A percentile compares a stretch with the other conserved stretches of the same genome.
Conservation (phyloP, 2,329 filamentous ascomycete species). For the Sporothrix schenckii region DNA sequence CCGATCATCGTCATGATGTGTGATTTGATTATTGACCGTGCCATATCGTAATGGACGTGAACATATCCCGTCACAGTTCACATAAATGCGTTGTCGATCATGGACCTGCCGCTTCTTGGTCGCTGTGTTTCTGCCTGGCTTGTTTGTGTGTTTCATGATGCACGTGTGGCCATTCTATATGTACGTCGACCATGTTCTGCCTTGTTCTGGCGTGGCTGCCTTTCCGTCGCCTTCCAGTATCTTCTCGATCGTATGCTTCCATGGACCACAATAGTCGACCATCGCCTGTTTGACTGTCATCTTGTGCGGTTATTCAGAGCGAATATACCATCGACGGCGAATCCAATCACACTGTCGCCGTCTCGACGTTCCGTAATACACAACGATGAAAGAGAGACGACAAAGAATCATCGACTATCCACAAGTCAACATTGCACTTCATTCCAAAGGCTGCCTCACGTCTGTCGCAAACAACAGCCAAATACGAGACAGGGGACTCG, state of each 20-base stretch:
- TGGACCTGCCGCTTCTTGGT: neutral
- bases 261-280: neutral
- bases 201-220: neutral
- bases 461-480: neutral
- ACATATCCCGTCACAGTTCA: neutral
- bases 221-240: neutral
- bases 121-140: neutral
- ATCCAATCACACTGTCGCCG: no score
- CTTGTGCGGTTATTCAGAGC: no score
- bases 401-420: no score
- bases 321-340: no score
- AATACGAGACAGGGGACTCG: neutral
- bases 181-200: neutral
- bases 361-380: no score
- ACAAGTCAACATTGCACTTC: no score
- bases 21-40: no score
- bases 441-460: no score
- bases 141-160: slow-evolving; percentile 14
- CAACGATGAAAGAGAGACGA: no score
- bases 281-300: neutral
- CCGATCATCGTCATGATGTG: no score
- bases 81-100: neutral
- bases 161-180: neutral
- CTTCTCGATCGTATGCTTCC: neutral
- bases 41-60: no score